These are phyloP conservation scores for Pleurotus platypus DNA, from an alignment of 768 basidiomycete genomes.

Conservation along the genomic window DNA sequence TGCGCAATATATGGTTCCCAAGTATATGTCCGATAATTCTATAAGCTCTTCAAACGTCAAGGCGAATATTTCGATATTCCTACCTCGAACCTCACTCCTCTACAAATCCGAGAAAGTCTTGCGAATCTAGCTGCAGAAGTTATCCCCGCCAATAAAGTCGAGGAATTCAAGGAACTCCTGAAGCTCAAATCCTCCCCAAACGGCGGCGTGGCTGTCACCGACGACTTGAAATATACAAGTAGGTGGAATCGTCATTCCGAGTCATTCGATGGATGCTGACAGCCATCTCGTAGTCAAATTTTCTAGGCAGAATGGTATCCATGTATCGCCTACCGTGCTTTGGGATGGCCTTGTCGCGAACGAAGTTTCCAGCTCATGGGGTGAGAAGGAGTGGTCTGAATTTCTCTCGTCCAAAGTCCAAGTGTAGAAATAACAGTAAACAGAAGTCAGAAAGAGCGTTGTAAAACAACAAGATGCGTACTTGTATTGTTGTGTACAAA, in stretches of 20 bases:
- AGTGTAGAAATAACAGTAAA: constrained; percentile 23
- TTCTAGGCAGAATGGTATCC: constrained; percentile 86
- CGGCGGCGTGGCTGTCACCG: constrained; percentile 78
- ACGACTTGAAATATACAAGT: constrained; percentile 90
- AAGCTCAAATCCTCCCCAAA: constrained; percentile 63
- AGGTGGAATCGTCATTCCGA: constrained; percentile 21
- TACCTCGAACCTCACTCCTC: constrained; percentile 57
- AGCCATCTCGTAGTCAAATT: constrained; percentile 65
- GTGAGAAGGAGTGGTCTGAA: constrained; percentile 73
- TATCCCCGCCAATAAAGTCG: constrained; percentile 45
- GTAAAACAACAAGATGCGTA: too few relatives aligned
- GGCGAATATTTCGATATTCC: constrained; percentile 80
- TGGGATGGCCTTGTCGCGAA: constrained; percentile 75
- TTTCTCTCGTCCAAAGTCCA: constrained; percentile 63
- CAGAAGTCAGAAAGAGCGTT: too few relatives aligned
- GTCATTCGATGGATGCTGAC: not conserved
- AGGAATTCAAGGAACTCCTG: constrained; percentile 59
- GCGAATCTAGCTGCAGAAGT: constrained; percentile 53
- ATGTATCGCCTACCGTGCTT: constrained; percentile 82
- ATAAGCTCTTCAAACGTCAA: constrained; percentile 76
- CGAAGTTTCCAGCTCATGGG: constrained; percentile 82
- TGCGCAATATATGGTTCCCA: not conserved
- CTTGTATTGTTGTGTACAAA: too few relatives aligned
- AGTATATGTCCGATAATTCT: not conserved
- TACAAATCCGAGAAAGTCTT: constrained; percentile 74